A percentile compares a stretch with the other conserved stretches of the same genome.
phyloP scores from a whole-genome alignment of 192 early-diverging fungal genomes.

The Backusella circina region DNA sequence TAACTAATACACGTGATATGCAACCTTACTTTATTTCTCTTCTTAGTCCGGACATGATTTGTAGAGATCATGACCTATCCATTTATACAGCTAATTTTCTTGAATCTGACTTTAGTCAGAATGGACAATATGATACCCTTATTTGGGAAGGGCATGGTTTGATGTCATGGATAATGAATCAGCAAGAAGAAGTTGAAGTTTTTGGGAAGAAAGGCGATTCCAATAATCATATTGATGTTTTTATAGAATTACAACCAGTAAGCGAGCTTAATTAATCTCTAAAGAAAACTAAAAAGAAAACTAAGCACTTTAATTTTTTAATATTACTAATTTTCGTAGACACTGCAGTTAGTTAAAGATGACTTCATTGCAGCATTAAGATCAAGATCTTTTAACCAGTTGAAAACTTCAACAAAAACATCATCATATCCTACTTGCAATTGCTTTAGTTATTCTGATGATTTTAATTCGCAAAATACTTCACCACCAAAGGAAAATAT shows the following conservation, averaged over 20 bases:
- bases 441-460: neutral
- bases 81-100: slow-evolving; percentile 34
- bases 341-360: slow-evolving; percentile 17
- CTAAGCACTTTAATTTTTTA: neutral
- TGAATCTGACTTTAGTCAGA: slow-evolving; percentile 7
- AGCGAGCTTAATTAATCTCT: neutral
- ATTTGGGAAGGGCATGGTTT: slow-evolving; percentile 39
- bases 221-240: slow-evolving; percentile 3
- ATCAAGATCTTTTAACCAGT: slow-evolving; percentile 10
- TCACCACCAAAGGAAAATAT: neutral
- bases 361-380: slow-evolving; percentile 18
- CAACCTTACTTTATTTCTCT: neutral
- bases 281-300: neutral
- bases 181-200: slow-evolving; percentile 1
- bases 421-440: slow-evolving; percentile 9
- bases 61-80: slow-evolving; percentile 30
- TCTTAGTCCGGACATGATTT: slow-evolving; percentile 35
- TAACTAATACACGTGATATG: slow-evolving; percentile 15
- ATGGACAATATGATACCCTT: neutral
- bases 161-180: slow-evolving; percentile 33
- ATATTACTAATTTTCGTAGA: neutral
- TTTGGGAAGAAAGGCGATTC: slow-evolving; percentile 11
- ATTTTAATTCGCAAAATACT: neutral
- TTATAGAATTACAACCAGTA: slow-evolving; percentile 32
- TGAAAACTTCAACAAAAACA: neutral